Evolutionary conservation across 305 asterid species (phyloP).

Genomic region (Fraxinus sp.): DNA sequence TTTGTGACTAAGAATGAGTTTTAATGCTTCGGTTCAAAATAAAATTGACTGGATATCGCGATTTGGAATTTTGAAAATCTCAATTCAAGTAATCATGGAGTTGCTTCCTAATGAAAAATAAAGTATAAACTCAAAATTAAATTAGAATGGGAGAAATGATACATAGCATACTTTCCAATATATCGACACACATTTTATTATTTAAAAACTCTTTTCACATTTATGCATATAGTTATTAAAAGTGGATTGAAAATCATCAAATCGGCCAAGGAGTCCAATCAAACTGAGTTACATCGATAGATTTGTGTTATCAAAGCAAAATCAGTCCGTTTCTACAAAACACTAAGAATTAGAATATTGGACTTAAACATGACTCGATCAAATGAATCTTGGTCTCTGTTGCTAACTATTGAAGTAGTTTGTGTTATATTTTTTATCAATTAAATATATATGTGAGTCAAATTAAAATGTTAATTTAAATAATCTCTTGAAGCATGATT

Average conservation of each 20-base stretch:
- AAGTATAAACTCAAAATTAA: neutral
- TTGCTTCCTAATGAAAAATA: neutral
- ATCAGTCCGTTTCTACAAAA: too few species aligned
- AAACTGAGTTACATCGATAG: too few species aligned
- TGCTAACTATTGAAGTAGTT: neutral
- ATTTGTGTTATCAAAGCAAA: too few species aligned
- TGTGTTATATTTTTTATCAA: too few species aligned
- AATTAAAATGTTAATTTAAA: too few species aligned
- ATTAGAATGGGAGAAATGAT: neutral
- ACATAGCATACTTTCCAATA: neutral
- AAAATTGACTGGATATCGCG: neutral
- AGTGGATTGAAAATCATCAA: neutral
- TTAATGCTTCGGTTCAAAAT: neutral
- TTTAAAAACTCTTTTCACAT: too few species aligned
- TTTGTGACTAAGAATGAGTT: neutral
- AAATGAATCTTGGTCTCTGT: neutral
- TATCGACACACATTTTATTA: neutral
- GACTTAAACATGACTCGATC: neutral
- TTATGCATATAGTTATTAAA: neutral
- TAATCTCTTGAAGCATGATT: too few species aligned
- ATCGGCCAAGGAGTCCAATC: too few species aligned
- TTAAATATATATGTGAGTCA: too few species aligned
- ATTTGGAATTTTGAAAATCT: neutral
- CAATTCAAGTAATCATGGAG: neutral
- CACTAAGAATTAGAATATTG: neutral